Base-by-base conservation (phyloP, 768 basidiomycete genomes). In the Flagelloscypha sp. region DNA sequence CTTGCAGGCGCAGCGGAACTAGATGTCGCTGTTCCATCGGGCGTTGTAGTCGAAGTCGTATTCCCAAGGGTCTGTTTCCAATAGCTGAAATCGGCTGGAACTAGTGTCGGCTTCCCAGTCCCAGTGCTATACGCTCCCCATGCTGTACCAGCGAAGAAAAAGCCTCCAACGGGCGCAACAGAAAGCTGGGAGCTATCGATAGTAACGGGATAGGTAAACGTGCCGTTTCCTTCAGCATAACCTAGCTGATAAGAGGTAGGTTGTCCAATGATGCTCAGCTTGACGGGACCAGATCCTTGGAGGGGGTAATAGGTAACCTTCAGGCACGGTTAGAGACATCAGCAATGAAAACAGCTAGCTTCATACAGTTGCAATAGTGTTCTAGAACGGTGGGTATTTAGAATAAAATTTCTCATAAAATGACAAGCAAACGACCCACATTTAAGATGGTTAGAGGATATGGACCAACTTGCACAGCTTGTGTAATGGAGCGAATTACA, bases 81-180 rank as follows among this genome's bases (percentile, higher is more conserved):
- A 35, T 61, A 62, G 24, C 44, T 48, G 34, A 65, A 63, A 37
- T 61, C 57, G 0, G 63, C 62, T 7, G 52, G 56, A 6, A 45
- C 42, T 13, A 62, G 45, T 29, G 50, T 61, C 0, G 62, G 61
- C 37, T 50, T 58, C 7, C 59, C 61, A 35, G 57, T 62, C 13
- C 63, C 62, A 0, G 61, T 62, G 38, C 57, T 62, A 41, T 65
- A 65, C 5, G 59, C 39, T 1, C 57, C 61, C 29, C 62, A 63
- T 2, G 59, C 44, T 11, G 58, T 46, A 2, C 62, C 63, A 40
- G 60, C 60, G 51, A 61, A 65, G 38, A 56, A 59, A 43, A 59
- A 61, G 7, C 53, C 58, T 8, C 61, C 61, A 35, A 48, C 45
- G 36, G 57, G 56, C 9, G 58, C 48, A 12, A 56, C 38, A 24